Evolutionary conservation across 2,329 filamentous ascomycete genomes (phyloP).

Genomic region (Beauveria varroae): DNA sequence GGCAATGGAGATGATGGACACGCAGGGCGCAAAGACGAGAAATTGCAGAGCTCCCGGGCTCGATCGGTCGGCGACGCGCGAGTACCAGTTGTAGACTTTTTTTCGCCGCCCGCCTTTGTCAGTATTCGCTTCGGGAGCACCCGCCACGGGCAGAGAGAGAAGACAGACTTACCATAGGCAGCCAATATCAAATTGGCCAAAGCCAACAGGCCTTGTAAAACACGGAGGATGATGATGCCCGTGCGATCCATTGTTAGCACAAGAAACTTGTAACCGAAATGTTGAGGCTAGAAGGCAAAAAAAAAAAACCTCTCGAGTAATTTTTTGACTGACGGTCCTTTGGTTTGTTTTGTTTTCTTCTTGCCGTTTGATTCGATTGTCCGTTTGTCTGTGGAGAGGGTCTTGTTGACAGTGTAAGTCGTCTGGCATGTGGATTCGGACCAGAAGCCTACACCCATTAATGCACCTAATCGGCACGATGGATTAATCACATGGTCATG

Average conservation of each 20-base stretch:
- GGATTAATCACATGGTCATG: not conserved
- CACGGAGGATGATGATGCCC: conserved; percentile 21
- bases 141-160: not conserved
- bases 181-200: conserved; percentile 41
- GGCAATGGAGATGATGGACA: conserved; percentile 46
- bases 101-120: not conserved
- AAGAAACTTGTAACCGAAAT: not conserved
- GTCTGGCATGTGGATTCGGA: conserved; percentile 4
- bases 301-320: not conserved
- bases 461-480: not conserved
- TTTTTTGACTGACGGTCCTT: not conserved
- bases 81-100: conserved; percentile 49
- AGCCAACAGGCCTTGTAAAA: conserved; percentile 37
- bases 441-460: not conserved
- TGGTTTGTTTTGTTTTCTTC: not conserved
- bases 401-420: conserved; percentile 8
- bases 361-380: not conserved
- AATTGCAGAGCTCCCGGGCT: conserved; percentile 53
- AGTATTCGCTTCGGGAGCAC: not conserved
- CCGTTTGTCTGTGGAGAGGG: not conserved
- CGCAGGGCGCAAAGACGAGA: conserved; percentile 45
- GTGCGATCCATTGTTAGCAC: conserved; percentile 6
- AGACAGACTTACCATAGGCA: conserved; percentile 36
- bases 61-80: conserved; percentile 43
- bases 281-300: not conserved